These are phyloP conservation scores for Leptoxyphium fumago DNA, from an alignment of 2,329 filamentous ascomycete species.

Conservation along the genomic window DNA sequence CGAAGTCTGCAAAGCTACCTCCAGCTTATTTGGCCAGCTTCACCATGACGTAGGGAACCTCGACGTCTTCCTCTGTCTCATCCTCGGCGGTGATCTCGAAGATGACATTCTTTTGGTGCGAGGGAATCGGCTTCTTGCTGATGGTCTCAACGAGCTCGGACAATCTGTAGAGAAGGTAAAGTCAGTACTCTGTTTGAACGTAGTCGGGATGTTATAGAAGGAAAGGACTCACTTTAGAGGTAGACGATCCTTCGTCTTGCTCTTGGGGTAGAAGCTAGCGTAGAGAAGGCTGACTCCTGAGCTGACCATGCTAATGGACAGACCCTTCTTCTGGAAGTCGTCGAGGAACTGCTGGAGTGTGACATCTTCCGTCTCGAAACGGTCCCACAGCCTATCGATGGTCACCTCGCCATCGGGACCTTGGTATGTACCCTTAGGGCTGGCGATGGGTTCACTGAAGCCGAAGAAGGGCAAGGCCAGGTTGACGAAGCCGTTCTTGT, in stretches of 20 bases:
- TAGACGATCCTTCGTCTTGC: constrained; percentile 70
- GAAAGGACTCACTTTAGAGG: constrained; percentile 45
- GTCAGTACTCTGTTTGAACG: constrained; percentile 17
- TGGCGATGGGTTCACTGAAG: constrained; percentile 91
- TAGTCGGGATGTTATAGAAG: neutral
- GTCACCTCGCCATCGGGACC: constrained; percentile 63
- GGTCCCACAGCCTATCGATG: constrained; percentile 95
- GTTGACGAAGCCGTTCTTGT: constrained; percentile 98
- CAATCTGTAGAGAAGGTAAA: constrained; percentile 42
- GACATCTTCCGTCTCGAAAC: constrained; percentile 79
- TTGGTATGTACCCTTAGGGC: constrained; percentile 80
- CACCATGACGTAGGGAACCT: constrained; percentile 92
- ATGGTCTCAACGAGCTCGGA: constrained; percentile 78
- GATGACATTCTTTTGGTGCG: constrained; percentile 88
- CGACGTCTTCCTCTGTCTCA: constrained; percentile 76
- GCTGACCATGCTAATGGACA: constrained; percentile 83
- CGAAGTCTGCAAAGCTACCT: no score
- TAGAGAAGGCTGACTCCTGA: constrained; percentile 94
- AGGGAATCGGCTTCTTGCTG: constrained; percentile 80
- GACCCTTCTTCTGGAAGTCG: constrained; percentile 64
- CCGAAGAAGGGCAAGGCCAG: constrained; percentile 93
- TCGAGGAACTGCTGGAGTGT: constrained; percentile 73
- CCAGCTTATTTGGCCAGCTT: constrained; percentile 41
- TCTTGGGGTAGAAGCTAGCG: constrained; percentile 77
- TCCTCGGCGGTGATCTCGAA: constrained; percentile 94